Evolutionary conservation across 768 basidiomycete genomes (phyloP).

Genomic region (Cytidiella melzeri): DNA sequence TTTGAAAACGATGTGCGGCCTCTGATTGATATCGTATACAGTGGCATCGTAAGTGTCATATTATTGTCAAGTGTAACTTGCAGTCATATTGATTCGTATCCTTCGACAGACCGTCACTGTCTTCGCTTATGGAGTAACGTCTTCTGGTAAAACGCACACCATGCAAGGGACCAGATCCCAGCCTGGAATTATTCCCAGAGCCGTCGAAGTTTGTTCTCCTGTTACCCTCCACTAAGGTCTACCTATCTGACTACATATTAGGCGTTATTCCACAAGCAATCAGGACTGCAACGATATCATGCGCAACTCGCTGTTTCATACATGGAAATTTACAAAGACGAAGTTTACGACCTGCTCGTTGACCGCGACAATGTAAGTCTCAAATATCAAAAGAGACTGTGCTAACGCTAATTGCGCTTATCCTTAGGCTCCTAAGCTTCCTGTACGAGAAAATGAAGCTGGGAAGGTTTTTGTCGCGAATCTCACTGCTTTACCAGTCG

Average conservation of each 20-base stretch:
- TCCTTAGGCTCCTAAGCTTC: conserved; percentile 44
- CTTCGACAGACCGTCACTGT: conserved; percentile 67
- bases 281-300: conserved; percentile 23
- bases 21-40: conserved; percentile 70
- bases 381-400: neutral
- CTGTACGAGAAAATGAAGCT: conserved; percentile 44
- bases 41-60: conserved; percentile 55
- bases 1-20: conserved; percentile 72
- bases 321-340: conserved; percentile 91
- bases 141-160: conserved; percentile 87
- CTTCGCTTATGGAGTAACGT: conserved; percentile 88
- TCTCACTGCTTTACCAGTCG: conserved; percentile 33
- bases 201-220: conserved; percentile 50
- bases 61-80: neutral
- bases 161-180: conserved; percentile 76
- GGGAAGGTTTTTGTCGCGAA: conserved; percentile 54
- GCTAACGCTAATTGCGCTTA: neutral
- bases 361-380: conserved; percentile 55
- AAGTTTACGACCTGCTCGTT: conserved; percentile 82
- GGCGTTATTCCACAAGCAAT: conserved; percentile 13
- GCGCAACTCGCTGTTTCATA: conserved; percentile 60
- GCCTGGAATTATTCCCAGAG: conserved; percentile 83
- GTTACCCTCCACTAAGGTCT: neutral
- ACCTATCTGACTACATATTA: neutral
- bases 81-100: neutral